Evolutionary conservation across 192 early-diverging fungal species (phyloP).

Genomic region (Powellomyces hirtus): DNA sequence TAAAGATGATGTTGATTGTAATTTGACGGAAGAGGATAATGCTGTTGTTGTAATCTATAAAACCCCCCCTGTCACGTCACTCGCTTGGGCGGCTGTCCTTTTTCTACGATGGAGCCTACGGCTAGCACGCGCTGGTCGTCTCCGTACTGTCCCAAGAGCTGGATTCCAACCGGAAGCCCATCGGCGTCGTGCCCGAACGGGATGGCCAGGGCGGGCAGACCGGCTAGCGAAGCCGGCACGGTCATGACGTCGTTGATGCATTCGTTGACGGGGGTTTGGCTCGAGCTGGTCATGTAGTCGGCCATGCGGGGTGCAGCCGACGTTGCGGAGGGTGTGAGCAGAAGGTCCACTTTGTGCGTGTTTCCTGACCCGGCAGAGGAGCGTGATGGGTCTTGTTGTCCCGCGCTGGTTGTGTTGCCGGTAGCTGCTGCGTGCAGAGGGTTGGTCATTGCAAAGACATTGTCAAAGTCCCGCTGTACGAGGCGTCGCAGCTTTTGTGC

Average conservation of each 20-base stretch:
- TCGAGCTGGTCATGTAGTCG: slow-evolving; percentile 10
- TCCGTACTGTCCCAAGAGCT: slow-evolving; percentile 84
- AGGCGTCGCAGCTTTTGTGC: slow-evolving; percentile 80
- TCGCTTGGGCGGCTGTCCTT: too few species aligned
- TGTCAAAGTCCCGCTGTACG: slow-evolving; percentile 76
- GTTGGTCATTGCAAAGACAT: slow-evolving; percentile 66
- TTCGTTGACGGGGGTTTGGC: slow-evolving; percentile 71
- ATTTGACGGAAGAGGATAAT: too few species aligned
- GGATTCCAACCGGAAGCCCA: slow-evolving; percentile 75
- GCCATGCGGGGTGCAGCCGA: slow-evolving; percentile 65
- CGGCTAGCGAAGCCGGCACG: slow-evolving; percentile 83
- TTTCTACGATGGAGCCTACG: too few species aligned
- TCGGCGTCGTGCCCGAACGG: slow-evolving; percentile 29
- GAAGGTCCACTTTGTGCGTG: slow-evolving; percentile 55
- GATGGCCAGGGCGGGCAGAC: slow-evolving; percentile 47
- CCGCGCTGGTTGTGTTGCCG: neutral
- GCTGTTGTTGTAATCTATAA: too few species aligned
- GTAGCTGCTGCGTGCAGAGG: slow-evolving; percentile 31
- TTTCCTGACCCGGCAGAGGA: neutral
- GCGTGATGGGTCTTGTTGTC: too few species aligned
- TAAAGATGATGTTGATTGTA: too few species aligned
- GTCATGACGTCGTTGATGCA: slow-evolving; percentile 90
- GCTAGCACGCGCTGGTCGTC: slow-evolving; percentile 68
- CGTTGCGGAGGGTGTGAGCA: slow-evolving; percentile 78
- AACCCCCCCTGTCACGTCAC: too few species aligned